Evolutionary conservation across 805 yeast species (phyloP).

Genomic region (Zygoascus bituminiphila): DNA sequence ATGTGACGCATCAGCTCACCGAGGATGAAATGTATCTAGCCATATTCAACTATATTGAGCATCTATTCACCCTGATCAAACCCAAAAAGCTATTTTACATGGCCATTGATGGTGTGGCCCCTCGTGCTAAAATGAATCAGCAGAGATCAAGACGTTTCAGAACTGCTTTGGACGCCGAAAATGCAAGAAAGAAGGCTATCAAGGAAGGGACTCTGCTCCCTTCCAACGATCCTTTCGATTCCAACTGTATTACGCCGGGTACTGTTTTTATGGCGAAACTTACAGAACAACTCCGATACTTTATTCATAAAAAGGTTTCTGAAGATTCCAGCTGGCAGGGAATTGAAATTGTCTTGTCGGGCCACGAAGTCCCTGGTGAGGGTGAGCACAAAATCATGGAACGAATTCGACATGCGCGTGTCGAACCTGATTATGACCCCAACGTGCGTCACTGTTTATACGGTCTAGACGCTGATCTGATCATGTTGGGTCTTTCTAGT

Average conservation of each 20-base stretch:
- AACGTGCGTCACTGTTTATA: constrained; percentile 89
- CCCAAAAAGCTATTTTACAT: constrained; percentile 83
- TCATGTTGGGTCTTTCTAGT: constrained; percentile 82
- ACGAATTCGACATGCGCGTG: constrained; percentile 68
- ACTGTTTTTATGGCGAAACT: constrained; percentile 92
- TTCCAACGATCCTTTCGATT: constrained; percentile 78
- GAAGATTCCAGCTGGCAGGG: constrained; percentile 83
- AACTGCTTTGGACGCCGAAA: constrained; percentile 88
- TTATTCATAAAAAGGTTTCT: constrained; percentile 78
- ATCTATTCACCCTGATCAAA: constrained; percentile 75
- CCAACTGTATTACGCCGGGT: constrained; percentile 93
- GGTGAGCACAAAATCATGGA: constrained; percentile 98
- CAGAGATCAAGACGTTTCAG: constrained; percentile 94
- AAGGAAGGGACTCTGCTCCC: constrained; percentile 68
- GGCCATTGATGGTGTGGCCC: constrained; percentile 99
- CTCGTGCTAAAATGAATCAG: constrained; percentile 97
- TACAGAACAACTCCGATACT: constrained; percentile 73
- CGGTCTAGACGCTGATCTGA: constrained; percentile 93
- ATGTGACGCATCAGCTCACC: constrained; percentile 53
- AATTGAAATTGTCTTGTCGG: constrained; percentile 69
- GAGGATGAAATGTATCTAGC: constrained; percentile 90
- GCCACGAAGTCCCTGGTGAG: constrained; percentile 97
- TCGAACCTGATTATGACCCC: constrained; percentile 65
- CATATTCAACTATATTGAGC: constrained; percentile 92
- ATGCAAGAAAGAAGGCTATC: constrained; percentile 62